Evolutionary conservation across 768 basidiomycete genomes (phyloP).

Genomic region (Clathrus columnatus): DNA sequence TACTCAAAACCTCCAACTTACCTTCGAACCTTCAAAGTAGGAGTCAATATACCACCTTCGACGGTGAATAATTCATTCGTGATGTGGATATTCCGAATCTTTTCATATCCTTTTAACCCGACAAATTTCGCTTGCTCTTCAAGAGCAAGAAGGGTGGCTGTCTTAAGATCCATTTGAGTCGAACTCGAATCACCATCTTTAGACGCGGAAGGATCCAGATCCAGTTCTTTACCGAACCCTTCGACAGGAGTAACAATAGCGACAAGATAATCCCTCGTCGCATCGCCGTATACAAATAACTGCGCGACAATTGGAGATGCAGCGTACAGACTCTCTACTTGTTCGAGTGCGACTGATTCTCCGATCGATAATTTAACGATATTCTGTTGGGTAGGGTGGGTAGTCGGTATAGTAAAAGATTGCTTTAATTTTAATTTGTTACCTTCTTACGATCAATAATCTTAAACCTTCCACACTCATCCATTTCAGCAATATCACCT

Average conservation of each 20-base stretch:
- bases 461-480: conserved; percentile 67
- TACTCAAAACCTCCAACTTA: conserved; percentile 17
- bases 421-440: conserved; percentile 84
- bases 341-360: conserved; percentile 97
- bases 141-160: conserved; percentile 47
- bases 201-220: conserved; percentile 40
- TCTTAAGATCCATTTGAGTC: conserved; percentile 50
- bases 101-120: conserved; percentile 80
- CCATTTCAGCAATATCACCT: conserved; percentile 81
- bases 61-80: conserved; percentile 64
- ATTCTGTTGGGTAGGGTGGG: conserved; percentile 45
- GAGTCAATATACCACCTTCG: conserved; percentile 79
- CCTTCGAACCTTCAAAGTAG: conserved; percentile 82
- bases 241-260: conserved; percentile 77
- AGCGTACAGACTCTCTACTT: conserved; percentile 77
- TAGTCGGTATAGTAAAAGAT: conserved; percentile 74
- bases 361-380: conserved; percentile 98
- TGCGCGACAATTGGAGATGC: conserved; percentile 63
- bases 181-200: conserved; percentile 42
- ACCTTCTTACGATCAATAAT: conserved; percentile 95
- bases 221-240: conserved; percentile 57
- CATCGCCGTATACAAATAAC: conserved; percentile 80
- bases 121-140: conserved; percentile 51
- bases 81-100: conserved; percentile 72
- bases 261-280: conserved; percentile 79